A percentile compares a stretch with the other conserved stretches of the same genome.
These are phyloP conservation scores for Cucumis melo DNA, from an alignment of 306 rosid species.

Conservation along the genomic window DNA sequence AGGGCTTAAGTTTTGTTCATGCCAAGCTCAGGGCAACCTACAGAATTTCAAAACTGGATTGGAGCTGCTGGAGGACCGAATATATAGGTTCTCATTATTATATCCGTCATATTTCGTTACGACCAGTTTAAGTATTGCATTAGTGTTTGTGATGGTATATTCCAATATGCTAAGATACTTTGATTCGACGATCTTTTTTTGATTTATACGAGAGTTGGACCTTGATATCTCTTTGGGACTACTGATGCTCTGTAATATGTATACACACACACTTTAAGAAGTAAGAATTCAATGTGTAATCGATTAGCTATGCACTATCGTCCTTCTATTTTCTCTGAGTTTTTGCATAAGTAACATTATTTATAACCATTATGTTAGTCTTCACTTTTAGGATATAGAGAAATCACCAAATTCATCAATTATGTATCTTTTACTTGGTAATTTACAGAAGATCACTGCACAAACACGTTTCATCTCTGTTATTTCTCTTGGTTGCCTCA, in stretches of 20 bases:
- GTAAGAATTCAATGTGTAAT: not conserved
- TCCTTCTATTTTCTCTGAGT: not conserved
- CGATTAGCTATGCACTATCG: not conserved
- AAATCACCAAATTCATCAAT: not conserved
- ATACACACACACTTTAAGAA: not conserved
- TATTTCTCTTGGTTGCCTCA: not conserved
- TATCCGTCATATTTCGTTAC: conserved; percentile 7
- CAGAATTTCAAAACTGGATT: conserved; percentile 75
- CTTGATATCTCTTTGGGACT: not conserved
- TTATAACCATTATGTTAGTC: not conserved
- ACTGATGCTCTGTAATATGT: not conserved
- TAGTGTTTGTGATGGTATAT: not conserved
- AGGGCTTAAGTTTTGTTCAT: conserved; percentile 92
- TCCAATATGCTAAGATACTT: not conserved
- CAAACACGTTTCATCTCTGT: not conserved
- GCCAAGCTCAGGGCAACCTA: conserved; percentile 80
- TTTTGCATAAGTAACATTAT: not conserved
- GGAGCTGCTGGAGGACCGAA: conserved; percentile 88
- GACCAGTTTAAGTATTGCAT: not conserved
- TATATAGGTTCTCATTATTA: conserved; percentile 43
- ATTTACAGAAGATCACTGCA: not conserved
- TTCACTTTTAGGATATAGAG: not conserved
- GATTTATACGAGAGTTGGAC: not conserved
- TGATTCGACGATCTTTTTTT: not conserved
- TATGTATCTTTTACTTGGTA: not conserved